Percentiles rank a stretch among this genome's conserved stretches.
These are phyloP conservation scores for Fibroporia radiculosa DNA, from an alignment of 768 basidiomycete species.

Conservation along the genomic window DNA sequence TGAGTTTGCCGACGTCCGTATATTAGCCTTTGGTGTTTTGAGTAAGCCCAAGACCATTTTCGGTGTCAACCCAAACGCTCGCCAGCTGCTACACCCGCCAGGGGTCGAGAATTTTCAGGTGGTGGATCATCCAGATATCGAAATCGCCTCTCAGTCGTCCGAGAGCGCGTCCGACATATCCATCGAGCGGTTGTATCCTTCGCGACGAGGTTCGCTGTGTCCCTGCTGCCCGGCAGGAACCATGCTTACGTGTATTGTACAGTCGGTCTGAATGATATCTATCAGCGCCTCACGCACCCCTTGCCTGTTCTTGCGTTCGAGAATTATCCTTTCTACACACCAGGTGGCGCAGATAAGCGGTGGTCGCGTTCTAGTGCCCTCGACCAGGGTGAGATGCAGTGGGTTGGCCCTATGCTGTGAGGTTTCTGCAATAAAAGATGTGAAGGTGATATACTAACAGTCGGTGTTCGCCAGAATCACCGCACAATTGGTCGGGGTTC, in stretches of 20 bases:
- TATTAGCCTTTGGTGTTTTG: slow-evolving; percentile 64
- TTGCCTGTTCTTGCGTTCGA: slow-evolving; percentile 45
- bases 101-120: slow-evolving; percentile 36
- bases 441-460: neutral
- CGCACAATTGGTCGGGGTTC: slow-evolving; percentile 46
- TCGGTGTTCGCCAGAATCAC: slow-evolving; percentile 40
- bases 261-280: slow-evolving; percentile 18
- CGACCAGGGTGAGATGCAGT: slow-evolving; percentile 54
- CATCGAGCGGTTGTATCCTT: neutral
- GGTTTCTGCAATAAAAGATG: slow-evolving; percentile 10
- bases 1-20: slow-evolving; percentile 62
- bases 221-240: neutral
- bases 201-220: too few relatives aligned
- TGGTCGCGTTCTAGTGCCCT: slow-evolving; percentile 46
- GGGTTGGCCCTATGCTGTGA: slow-evolving; percentile 70
- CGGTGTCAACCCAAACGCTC: slow-evolving; percentile 62
- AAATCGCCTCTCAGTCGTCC: neutral
- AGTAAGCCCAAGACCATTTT: slow-evolving; percentile 48
- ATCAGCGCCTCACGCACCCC: slow-evolving; percentile 45
- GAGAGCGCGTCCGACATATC: neutral
- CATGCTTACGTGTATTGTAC: slow-evolving; percentile 1
- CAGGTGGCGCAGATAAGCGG: slow-evolving; percentile 59
- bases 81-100: slow-evolving; percentile 59
- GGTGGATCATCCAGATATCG: neutral
- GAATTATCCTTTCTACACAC: slow-evolving; percentile 69